phyloP scores from a whole-genome alignment of 164 flowering plant genomes.

The Kingdonia uniflora region DNA sequence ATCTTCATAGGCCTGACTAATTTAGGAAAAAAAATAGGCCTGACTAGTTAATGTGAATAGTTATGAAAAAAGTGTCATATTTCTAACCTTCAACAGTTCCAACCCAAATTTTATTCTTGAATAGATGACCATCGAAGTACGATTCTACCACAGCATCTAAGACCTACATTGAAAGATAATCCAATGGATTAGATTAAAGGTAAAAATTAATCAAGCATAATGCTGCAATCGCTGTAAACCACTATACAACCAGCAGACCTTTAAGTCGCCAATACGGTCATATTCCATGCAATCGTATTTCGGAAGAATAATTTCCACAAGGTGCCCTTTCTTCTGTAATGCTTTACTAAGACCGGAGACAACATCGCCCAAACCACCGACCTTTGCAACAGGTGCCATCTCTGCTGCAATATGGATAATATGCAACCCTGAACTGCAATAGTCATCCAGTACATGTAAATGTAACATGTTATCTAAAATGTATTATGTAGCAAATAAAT shows the following conservation, averaged over 20 bases:
- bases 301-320: conserved; percentile 87
- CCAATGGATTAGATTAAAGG: background rate
- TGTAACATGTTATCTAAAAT: too few relatives aligned
- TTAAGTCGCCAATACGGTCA: conserved; percentile 50
- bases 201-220: conserved; percentile 1
- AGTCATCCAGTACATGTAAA: too few relatives aligned
- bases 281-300: conserved; percentile 91
- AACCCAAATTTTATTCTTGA: conserved; percentile 80
- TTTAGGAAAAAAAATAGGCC: too few relatives aligned
- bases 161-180: conserved; percentile 35
- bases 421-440: conserved; percentile 62
- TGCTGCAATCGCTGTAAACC: background rate
- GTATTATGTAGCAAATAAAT: too few relatives aligned
- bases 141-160: conserved; percentile 67
- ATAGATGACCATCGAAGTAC: conserved; percentile 70
- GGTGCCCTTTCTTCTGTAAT: conserved; percentile 86
- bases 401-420: conserved; percentile 93
- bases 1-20: too few relatives aligned
- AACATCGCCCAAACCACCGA: conserved; percentile 97
- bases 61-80: background rate
- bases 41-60: too few relatives aligned
- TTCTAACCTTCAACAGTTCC: conserved; percentile 78
- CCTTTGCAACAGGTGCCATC: conserved; percentile 99
- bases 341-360: conserved; percentile 93
- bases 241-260: conserved; percentile 36